Conservation (phyloP, 495 filamentous ascomycete genomes). For the Hyphodiscus hymeniophilus region DNA sequence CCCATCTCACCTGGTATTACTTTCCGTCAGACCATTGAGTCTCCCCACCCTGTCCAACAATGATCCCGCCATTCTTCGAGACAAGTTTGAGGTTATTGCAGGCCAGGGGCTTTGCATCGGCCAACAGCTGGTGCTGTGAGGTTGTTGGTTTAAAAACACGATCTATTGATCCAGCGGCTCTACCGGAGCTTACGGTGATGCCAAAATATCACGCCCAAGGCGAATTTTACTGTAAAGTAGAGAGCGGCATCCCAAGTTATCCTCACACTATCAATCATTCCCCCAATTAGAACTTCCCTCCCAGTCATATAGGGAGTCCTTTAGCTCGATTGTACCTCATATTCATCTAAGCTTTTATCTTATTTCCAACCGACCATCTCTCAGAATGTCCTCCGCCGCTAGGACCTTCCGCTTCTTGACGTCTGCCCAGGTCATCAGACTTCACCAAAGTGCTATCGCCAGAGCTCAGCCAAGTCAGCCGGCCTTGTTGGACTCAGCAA, state of each 20-base stretch:
- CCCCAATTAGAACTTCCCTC: neutral
- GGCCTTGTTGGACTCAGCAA: constrained; percentile 24
- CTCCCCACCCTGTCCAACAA: too few relatives aligned
- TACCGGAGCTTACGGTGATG: too few relatives aligned
- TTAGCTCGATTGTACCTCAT: neutral
- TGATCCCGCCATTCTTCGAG: too few relatives aligned
- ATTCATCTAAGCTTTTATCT: neutral
- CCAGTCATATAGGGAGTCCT: neutral
- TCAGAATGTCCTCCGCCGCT: constrained; percentile 7
- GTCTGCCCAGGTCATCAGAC: constrained; percentile 14
- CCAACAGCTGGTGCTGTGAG: too few relatives aligned
- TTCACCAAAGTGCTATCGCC: constrained; percentile 11
- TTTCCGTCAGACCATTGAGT: too few relatives aligned
- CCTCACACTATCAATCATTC: neutral
- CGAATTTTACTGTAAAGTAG: neutral
- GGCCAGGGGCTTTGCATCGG: too few relatives aligned
- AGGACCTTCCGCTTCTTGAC: constrained; percentile 17
- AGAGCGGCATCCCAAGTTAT: neutral
- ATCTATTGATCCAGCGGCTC: too few relatives aligned
- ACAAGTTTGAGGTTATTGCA: too few relatives aligned
- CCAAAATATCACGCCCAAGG: neutral
- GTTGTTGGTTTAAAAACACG: too few relatives aligned
- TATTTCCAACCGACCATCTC: neutral
- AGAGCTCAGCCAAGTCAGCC: constrained; percentile 17
- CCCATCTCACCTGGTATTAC: too few relatives aligned